Evolutionary conservation across 345 rosid genomes (phyloP).

Genomic region (Salix exigua): DNA sequence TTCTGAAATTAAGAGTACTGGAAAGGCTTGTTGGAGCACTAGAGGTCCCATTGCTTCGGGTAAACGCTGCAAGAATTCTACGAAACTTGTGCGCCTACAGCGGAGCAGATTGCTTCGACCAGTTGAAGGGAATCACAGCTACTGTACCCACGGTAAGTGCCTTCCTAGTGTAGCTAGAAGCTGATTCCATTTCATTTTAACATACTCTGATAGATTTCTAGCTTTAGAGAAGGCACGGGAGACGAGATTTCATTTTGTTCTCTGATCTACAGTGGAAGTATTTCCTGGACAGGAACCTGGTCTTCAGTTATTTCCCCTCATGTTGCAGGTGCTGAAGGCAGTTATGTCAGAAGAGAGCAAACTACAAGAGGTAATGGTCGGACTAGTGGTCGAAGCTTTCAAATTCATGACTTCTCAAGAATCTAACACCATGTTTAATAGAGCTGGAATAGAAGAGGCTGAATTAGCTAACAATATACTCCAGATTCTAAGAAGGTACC

Average conservation of each 20-base stretch:
- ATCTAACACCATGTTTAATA: constrained; percentile 36
- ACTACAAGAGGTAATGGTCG: constrained; percentile 85
- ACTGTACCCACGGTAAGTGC: constrained; percentile 67
- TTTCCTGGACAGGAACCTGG: neutral
- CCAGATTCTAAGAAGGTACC: constrained; percentile 48
- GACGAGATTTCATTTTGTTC: neutral
- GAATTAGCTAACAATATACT: constrained; percentile 49
- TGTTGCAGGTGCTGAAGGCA: constrained; percentile 62
- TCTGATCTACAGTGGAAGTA: too few species aligned
- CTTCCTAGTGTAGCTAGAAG: neutral
- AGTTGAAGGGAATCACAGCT: constrained; percentile 44
- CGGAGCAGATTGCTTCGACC: constrained; percentile 47
- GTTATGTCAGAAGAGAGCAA: constrained; percentile 60
- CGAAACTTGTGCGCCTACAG: constrained; percentile 61
- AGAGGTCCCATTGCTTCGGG: constrained; percentile 44
- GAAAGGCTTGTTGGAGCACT: constrained; percentile 54
- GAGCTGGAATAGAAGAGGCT: constrained; percentile 43
- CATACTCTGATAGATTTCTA: neutral
- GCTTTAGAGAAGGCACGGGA: neutral
- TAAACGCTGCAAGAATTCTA: constrained; percentile 73
- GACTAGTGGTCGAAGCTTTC: constrained; percentile 58
- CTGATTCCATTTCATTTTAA: neutral
- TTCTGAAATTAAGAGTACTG: constrained; percentile 50
- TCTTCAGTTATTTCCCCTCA: neutral
- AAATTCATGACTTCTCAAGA: constrained; percentile 55